These are phyloP conservation scores for Pythium coloratum DNA, from an alignment of 352 stramenopile genomes.

Conservation along the genomic window DNA sequence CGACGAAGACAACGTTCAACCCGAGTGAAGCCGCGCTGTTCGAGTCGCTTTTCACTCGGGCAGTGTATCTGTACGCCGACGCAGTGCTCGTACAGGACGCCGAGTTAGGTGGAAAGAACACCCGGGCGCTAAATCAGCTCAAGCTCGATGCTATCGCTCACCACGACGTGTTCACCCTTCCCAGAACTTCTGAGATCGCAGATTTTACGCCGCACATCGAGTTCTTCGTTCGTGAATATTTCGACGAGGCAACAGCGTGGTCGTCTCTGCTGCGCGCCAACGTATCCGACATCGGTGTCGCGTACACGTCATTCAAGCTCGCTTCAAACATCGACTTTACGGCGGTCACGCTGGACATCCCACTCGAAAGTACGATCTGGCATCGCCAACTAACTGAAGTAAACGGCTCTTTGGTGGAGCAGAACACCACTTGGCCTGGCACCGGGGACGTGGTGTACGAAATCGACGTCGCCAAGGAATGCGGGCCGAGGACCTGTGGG, in stretches of 20 bases:
- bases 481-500: constrained; percentile 6
- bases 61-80: no score
- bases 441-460: constrained; percentile 10
- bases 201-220: not conserved
- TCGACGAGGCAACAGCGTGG: not conserved
- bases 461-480: constrained; percentile 14
- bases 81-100: no score
- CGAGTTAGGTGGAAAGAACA: no score
- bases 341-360: constrained; percentile 4
- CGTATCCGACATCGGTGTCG: not conserved
- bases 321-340: not conserved
- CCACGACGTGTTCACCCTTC: no score
- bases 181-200: no score
- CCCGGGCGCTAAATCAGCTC: no score
- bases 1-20: no score
- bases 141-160: no score
- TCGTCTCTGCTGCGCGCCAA: not conserved
- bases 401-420: constrained; percentile 1
- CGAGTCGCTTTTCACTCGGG: no score
- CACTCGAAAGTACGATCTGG: constrained; percentile 6
- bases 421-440: constrained; percentile 5
- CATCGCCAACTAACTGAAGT: constrained; percentile 5
- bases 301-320: not conserved
- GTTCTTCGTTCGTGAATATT: not conserved
- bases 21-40: no score